These are phyloP conservation scores for Orbilia blumenaviensis DNA, from an alignment of 2,329 filamentous ascomycete species.

Conservation along the genomic window DNA sequence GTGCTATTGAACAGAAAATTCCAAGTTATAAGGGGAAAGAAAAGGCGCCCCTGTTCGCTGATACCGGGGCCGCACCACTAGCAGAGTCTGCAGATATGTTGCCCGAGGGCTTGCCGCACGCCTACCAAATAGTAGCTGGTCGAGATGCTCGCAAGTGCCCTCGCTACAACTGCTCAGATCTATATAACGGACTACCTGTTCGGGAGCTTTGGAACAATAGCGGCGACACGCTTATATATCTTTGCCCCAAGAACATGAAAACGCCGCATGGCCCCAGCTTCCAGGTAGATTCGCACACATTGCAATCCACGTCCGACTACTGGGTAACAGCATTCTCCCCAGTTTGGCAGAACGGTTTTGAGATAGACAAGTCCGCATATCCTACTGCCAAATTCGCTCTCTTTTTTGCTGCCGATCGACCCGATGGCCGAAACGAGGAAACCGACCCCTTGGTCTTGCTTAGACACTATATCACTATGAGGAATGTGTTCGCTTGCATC, in stretches of 20 bases:
- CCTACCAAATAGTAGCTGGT: slow-evolving; percentile 37
- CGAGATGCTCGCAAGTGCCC: slow-evolving; percentile 18
- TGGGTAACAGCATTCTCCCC: slow-evolving; percentile 39
- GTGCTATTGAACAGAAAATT: too few species aligned
- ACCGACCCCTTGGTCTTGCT: slow-evolving; percentile 29
- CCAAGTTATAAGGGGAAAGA: slow-evolving; percentile 20
- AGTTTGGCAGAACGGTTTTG: slow-evolving; percentile 44
- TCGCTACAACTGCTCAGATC: slow-evolving; percentile 26
- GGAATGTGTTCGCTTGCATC: slow-evolving; percentile 52
- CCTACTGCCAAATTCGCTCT: slow-evolving; percentile 35
- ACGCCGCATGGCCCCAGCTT: slow-evolving; percentile 34
- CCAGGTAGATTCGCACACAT: slow-evolving; percentile 22
- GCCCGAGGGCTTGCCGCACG: slow-evolving; percentile 13
- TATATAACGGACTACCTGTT: slow-evolving; percentile 29
- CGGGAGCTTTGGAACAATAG: slow-evolving; percentile 29
- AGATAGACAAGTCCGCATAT: slow-evolving; percentile 32
- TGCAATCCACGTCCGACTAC: slow-evolving; percentile 38
- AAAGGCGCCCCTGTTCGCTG: neutral
- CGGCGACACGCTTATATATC: slow-evolving; percentile 50
- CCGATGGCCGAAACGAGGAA: slow-evolving; percentile 36
- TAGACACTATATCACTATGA: slow-evolving; percentile 43
- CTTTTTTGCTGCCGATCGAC: slow-evolving; percentile 43
- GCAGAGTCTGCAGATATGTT: neutral
- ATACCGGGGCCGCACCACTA: neutral
- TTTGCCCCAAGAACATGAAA: slow-evolving; percentile 22